These are phyloP conservation scores for Endoconidiophora laricicola DNA, from an alignment of 2,329 filamentous ascomycete species.

Conservation along the genomic window DNA sequence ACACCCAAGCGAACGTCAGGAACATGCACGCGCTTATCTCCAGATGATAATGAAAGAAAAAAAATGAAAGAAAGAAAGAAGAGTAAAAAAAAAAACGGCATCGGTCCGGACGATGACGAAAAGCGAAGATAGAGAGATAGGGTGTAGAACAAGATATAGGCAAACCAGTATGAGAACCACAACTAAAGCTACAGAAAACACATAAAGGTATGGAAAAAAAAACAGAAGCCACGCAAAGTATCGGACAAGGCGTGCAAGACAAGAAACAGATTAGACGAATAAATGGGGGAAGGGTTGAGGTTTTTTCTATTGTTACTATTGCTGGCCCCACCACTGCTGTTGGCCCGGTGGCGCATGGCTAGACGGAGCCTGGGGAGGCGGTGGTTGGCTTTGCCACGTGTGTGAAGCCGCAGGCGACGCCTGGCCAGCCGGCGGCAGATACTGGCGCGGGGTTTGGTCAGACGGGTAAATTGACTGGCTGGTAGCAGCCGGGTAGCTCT, in stretches of 20 bases:
- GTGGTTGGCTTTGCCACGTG: slow-evolving; percentile 42
- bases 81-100: neutral
- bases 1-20: slow-evolving; percentile 1
- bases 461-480: slow-evolving; percentile 42
- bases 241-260: too few species aligned
- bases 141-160: neutral
- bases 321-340: slow-evolving; percentile 40
- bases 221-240: too few species aligned
- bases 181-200: neutral
- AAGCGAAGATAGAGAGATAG: too few species aligned
- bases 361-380: slow-evolving; percentile 26
- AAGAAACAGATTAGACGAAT: too few species aligned
- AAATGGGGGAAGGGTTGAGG: too few species aligned
- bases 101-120: too few species aligned
- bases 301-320: slow-evolving; percentile 13
- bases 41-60: neutral
- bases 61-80: slow-evolving; percentile 7
- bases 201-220: neutral
- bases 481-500: slow-evolving; percentile 33
- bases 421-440: slow-evolving; percentile 47
- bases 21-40: neutral
- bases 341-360: neutral
- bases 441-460: slow-evolving; percentile 47
- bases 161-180: slow-evolving; percentile 8
- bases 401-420: slow-evolving; percentile 31